Conservation (phyloP, 2,329 filamentous ascomycete species). For the Macrophomina pseudophaseolina region DNA sequence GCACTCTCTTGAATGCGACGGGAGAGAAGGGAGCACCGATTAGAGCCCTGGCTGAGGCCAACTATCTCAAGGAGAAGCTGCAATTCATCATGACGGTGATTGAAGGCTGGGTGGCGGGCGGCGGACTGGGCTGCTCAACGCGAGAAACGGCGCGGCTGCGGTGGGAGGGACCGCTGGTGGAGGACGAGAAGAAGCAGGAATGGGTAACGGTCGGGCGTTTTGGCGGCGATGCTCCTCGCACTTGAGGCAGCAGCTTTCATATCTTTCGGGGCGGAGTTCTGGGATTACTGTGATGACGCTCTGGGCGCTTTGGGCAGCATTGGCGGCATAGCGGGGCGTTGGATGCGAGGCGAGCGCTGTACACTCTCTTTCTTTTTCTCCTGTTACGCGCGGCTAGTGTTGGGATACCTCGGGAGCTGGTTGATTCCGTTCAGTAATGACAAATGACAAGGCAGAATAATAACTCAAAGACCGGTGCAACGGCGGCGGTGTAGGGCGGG, state of each 20-base stretch:
- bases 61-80: constrained; percentile 75
- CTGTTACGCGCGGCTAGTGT: constrained; percentile 9
- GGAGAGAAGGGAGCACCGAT: constrained; percentile 55
- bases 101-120: constrained; percentile 72
- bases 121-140: constrained; percentile 64
- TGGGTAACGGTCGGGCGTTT: constrained; percentile 55
- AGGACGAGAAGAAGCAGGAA: constrained; percentile 52
- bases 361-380: constrained; percentile 1
- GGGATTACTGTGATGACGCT: constrained; percentile 15
- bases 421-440: constrained; percentile 6
- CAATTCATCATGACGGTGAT: constrained; percentile 72
- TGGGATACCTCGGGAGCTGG: constrained; percentile 4
- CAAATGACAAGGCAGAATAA: constrained; percentile 18
- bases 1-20: constrained; percentile 70
- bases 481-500: constrained; percentile 15
- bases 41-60: constrained; percentile 67
- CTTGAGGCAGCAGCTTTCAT: constrained; percentile 21
- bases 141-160: constrained; percentile 42
- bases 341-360: constrained; percentile 2
- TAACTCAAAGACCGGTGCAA: not conserved
- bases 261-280: constrained; percentile 12
- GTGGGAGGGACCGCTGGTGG: constrained; percentile 52
- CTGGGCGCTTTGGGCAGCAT: constrained; percentile 24
- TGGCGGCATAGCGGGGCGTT: constrained; percentile 22
- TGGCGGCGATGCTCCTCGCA: constrained; percentile 49